These are phyloP conservation scores for Acacia concinna DNA, from an alignment of 331 rosid species.

Conservation along the genomic window DNA sequence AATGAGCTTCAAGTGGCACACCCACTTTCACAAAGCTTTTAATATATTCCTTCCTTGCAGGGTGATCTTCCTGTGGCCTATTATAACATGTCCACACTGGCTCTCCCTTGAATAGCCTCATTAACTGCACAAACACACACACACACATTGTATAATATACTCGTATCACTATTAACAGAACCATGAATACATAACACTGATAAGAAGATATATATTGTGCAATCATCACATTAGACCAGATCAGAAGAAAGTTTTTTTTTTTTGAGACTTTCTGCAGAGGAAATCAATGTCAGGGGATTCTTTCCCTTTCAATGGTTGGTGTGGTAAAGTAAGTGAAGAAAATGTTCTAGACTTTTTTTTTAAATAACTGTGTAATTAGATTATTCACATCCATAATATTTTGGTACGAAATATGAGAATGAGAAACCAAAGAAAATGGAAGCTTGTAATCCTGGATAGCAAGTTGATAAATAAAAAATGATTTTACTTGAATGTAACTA, in stretches of 20 bases:
- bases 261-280: neutral
- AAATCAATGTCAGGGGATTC: neutral
- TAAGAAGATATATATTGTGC: neutral
- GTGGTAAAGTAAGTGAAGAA: neutral
- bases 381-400: neutral
- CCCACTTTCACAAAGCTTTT: constrained; percentile 49
- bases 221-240: neutral
- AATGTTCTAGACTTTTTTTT: neutral
- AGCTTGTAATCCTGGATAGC: neutral
- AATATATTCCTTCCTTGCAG: constrained; percentile 78
- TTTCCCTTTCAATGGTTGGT: neutral
- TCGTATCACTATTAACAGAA: neutral
- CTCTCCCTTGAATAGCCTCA: constrained; percentile 86
- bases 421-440: neutral
- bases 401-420: neutral
- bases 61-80: constrained; percentile 87
- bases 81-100: constrained; percentile 91
- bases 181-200: neutral
- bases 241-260: neutral
- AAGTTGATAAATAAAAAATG: neutral
- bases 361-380: neutral
- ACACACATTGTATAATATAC: neutral
- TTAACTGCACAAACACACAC: constrained; percentile 49
- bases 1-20: constrained; percentile 44
- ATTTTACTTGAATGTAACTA: neutral